phyloP scores from a whole-genome alignment of 768 basidiomycete genomes.

The Dentipellis sp. region DNA sequence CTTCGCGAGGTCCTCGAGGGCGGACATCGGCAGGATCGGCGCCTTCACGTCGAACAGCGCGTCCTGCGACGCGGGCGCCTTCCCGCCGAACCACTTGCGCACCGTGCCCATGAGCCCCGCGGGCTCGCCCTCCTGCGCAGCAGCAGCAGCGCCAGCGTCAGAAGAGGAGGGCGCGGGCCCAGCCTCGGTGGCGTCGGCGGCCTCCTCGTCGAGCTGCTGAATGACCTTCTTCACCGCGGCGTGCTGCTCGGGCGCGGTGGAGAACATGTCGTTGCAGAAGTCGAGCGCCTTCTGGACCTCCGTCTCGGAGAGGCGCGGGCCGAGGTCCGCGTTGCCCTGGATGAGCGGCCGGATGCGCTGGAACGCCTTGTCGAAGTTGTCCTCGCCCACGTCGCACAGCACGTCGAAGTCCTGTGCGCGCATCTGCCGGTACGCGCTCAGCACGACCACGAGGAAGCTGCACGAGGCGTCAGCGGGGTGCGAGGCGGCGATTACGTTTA shows the following conservation, averaged over 20 bases:
- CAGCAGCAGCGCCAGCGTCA: not conserved
- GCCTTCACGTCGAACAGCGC: not conserved
- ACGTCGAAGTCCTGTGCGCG: constrained; percentile 28
- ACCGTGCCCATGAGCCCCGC: too few relatives aligned
- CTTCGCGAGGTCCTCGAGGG: constrained; percentile 3
- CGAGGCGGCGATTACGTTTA: too few relatives aligned
- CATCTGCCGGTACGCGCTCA: constrained; percentile 38
- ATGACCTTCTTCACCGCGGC: not conserved
- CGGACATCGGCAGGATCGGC: constrained; percentile 4
- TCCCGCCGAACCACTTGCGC: too few relatives aligned
- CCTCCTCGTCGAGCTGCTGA: not conserved
- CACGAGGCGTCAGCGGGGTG: not conserved
- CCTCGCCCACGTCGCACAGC: constrained; percentile 32
- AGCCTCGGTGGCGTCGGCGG: not conserved
- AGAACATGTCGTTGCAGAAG: constrained; percentile 68
- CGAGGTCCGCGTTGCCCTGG: constrained; percentile 74
- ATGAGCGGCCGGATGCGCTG: constrained; percentile 50
- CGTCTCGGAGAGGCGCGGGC: constrained; percentile 56
- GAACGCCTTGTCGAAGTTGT: constrained; percentile 36
- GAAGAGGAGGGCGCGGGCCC: not conserved
- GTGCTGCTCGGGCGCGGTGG: constrained; percentile 9
- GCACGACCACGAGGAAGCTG: constrained; percentile 17
- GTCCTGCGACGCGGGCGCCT: not conserved
- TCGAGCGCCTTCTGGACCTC: constrained; percentile 74
- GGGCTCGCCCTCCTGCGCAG: not conserved